A percentile compares a stretch with the other conserved stretches of the same genome.
Conservation (phyloP, 768 basidiomycete genomes). For the Tricholoma flavovirens region DNA sequence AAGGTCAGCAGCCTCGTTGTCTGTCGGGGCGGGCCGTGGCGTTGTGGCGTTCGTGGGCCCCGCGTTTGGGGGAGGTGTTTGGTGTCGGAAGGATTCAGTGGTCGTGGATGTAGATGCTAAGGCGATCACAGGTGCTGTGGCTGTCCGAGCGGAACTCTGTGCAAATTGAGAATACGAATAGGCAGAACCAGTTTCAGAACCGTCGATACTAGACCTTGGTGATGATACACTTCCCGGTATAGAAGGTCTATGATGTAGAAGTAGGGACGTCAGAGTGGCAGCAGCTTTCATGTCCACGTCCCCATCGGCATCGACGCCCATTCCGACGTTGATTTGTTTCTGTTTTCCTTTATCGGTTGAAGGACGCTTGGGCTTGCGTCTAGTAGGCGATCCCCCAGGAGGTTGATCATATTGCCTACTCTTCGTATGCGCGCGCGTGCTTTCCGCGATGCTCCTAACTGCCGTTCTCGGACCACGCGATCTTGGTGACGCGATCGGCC, state of each 20-base stretch:
- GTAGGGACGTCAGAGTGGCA: conserved; percentile 68
- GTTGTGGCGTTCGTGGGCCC: conserved; percentile 29
- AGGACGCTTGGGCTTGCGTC: conserved; percentile 36
- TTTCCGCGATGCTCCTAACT: conserved; percentile 40
- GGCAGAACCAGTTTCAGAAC: conserved; percentile 58
- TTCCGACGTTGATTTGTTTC: conserved; percentile 28
- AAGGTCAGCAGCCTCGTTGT: conserved; percentile 81
- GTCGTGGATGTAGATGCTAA: conserved; percentile 29
- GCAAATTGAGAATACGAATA: conserved; percentile 60
- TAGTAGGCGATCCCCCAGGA: conserved; percentile 32
- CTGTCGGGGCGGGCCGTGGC: conserved; percentile 53
- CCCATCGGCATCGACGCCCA: conserved; percentile 39
- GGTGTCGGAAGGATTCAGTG: conserved; percentile 28
- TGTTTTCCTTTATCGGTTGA: conserved; percentile 45
- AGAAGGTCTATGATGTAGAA: conserved; percentile 59
- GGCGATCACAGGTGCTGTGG: conserved; percentile 35
- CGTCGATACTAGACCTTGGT: conserved; percentile 67
- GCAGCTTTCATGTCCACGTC: conserved; percentile 82
- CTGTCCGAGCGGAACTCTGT: conserved; percentile 60
- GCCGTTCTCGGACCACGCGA: conserved; percentile 33
- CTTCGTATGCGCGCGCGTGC: conserved; percentile 40
- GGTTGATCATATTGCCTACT: conserved; percentile 26
- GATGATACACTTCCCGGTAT: conserved; percentile 56
- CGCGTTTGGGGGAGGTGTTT: conserved; percentile 33
- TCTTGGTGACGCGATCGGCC: conserved; percentile 40